Percentiles rank a stretch among this genome's conserved stretches.
Evolutionary conservation across 495 filamentous ascomycete species (phyloP).

Genomic region (Aspergillus campestris): DNA sequence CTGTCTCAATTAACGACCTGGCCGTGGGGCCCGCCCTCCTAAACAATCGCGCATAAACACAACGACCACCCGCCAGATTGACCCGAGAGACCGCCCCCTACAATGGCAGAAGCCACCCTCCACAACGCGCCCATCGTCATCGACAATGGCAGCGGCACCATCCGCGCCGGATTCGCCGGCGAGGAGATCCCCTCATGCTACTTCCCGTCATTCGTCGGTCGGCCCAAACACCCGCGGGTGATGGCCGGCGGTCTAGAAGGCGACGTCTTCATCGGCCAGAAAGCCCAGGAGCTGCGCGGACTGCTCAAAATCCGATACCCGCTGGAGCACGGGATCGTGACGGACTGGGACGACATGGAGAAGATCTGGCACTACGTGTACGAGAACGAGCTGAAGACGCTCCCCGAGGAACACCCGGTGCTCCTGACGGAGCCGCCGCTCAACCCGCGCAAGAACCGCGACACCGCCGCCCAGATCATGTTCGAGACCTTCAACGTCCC

Average conservation of each 20-base stretch:
- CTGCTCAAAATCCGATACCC: conserved; percentile 93
- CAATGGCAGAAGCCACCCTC: conserved; percentile 70
- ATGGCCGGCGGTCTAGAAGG: conserved; percentile 93
- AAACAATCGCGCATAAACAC: conserved; percentile 19
- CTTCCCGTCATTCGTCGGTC: conserved; percentile 96
- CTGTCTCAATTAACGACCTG: conserved; percentile 12
- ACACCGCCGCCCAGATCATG: conserved; percentile 93
- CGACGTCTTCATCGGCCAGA: conserved; percentile 92
- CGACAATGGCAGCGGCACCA: conserved; percentile 97
- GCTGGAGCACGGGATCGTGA: conserved; percentile 95
- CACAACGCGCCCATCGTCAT: conserved; percentile 98
- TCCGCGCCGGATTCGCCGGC: conserved; percentile 93
- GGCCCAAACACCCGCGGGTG: conserved; percentile 94
- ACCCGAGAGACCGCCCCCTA: conserved; percentile 12
- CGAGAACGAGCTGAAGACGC: conserved; percentile 78
- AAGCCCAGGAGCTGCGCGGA: conserved; percentile 85
- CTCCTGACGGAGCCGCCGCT: conserved; percentile 94
- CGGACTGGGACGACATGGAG: conserved; percentile 99
- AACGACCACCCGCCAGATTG: conserved; percentile 1
- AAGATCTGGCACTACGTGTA: conserved; percentile 93
- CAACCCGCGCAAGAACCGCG: conserved; percentile 91
- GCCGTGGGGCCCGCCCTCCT: conserved; percentile 29
- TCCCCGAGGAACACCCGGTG: conserved; percentile 97
- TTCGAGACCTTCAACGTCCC: conserved; percentile 99
- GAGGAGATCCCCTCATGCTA: conserved; percentile 92